Base-by-base conservation (phyloP, 2,329 filamentous ascomycete genomes). In the Alternaria metachromatica region DNA sequence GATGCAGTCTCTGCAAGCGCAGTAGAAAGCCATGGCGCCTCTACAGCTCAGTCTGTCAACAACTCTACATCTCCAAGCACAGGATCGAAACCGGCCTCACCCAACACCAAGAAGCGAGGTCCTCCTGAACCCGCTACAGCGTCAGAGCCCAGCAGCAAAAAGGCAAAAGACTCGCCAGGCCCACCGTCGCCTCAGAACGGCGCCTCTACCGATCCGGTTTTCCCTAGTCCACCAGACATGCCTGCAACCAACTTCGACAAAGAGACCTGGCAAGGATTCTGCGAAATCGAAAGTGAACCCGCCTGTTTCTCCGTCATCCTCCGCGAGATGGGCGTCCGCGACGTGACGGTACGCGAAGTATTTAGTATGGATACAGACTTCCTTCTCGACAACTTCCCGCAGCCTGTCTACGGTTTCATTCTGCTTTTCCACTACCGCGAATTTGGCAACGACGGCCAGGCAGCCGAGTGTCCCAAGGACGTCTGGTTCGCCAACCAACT, bases 401-500 rank as follows among this genome's bases (percentile, higher is more conserved):
- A 59, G n/a, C 48, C 65, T 6, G 71, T 96, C 3, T 89, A 93
- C 72, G 95, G 95, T 3, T 82, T 98, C n/a, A 91, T 99, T 54
- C 96, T 98, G 67, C 86, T 97, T 2, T 97, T 93, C 72, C 88
- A 90, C 62, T 97, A 84, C 63, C 78, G 88, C 70, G 85, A 87
- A 28, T 86, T 84, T 5, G 82, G 83, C 41, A 62, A 65, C n/a
- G 85, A 88, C 59, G 77, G 81, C 6, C 77, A 78, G 69, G 87
- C 82, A 73, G 81, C 84, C 60, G 83, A 86, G 65, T 90, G 87
- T 66, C 89, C 89, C 0, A 82, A 87, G 4, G 82, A 88, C 28
- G 84, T 98, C 18, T 99, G 96, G 95, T 98, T 97, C 78, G 94
- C 94, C 26, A 97, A 97, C 74, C 95, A 97, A 82, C 91, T 92